Base-by-base conservation (phyloP, 2,329 filamentous ascomycete species). In the Lachnellula suecica region DNA sequence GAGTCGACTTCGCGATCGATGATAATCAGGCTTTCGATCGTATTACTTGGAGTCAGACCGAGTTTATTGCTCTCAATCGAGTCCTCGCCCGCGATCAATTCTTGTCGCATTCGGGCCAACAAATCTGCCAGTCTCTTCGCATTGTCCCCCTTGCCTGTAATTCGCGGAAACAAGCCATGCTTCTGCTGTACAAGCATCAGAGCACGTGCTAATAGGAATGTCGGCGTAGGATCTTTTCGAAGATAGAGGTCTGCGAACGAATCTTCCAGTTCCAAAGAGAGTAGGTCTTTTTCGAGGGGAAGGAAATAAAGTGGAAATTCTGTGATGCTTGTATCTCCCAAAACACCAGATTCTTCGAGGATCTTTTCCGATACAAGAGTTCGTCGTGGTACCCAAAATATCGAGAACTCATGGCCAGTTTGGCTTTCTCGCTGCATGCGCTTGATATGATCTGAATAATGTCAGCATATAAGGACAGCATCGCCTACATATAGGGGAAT, bases 1-100 rank as follows among this genome's bases (percentile, higher is more conserved):
- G 94, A 91, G 69, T 99, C 94, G 50, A 96, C 88, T 68, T 97
- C 92, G 45, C 94, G 88, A 70, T 99, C 94, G 50, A 99, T 91
- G 55, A 99, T 88, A 63, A 99, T 92, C 54, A 97, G 77, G 66
- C 88, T 96, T 69, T 99, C 94, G 44, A 91, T 89, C 6, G 85
- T 86, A 10, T 88, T 88, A 69, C 94, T 97, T 11, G 94, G 93
- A 10, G 89, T 86, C 23, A 96, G 76, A 6, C 88, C 88, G 41
- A 85, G 76, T 59, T 80, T 81, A 49, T 75, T 72, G 51, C 77
- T 75, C 52, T 85, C 85, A 52, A 74, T 78, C 40, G 80, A 82
- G 62, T 89, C 85, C 66, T 95, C 91, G 19, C 89, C 88, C 42
- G 91, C 89, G 35, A 88, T 75, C 13, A 92, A 77, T 72, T 99